phyloP scores from a whole-genome alignment of 768 basidiomycete genomes.

The Trametes cingulata region DNA sequence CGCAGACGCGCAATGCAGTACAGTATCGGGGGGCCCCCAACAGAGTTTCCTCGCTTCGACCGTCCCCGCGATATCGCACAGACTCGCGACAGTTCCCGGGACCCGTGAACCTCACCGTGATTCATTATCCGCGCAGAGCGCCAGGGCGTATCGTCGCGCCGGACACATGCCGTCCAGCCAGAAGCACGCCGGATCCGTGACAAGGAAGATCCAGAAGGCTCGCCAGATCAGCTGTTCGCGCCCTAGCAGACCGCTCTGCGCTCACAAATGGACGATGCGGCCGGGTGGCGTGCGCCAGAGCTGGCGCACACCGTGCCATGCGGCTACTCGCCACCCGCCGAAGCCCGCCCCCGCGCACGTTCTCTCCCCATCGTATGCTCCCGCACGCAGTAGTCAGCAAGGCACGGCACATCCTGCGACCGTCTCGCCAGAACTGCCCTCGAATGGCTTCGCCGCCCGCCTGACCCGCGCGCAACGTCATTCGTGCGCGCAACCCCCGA shows the following conservation, averaged over 20 bases:
- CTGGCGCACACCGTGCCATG: neutral
- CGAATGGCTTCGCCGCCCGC: neutral
- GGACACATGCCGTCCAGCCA: neutral
- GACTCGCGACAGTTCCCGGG: neutral
- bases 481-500: neutral
- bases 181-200: neutral
- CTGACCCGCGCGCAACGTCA: slow-evolving; percentile 1
- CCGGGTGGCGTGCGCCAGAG: neutral
- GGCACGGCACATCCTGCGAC: neutral
- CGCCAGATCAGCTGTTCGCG: slow-evolving; percentile 2
- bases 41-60: no score
- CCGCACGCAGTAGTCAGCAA: neutral
- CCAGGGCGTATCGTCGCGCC: slow-evolving; percentile 1
- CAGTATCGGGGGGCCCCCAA: no score
- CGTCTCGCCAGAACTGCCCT: neutral
- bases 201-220: neutral
- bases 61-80: no score
- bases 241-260: neutral
- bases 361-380: neutral
- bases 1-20: no score
- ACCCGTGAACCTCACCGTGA: neutral
- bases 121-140: neutral
- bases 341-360: neutral
- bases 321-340: slow-evolving; percentile 10
- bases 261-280: neutral